These are phyloP conservation scores for Fusarium denticulatum DNA, from an alignment of 2,329 filamentous ascomycete genomes.

Conservation along the genomic window DNA sequence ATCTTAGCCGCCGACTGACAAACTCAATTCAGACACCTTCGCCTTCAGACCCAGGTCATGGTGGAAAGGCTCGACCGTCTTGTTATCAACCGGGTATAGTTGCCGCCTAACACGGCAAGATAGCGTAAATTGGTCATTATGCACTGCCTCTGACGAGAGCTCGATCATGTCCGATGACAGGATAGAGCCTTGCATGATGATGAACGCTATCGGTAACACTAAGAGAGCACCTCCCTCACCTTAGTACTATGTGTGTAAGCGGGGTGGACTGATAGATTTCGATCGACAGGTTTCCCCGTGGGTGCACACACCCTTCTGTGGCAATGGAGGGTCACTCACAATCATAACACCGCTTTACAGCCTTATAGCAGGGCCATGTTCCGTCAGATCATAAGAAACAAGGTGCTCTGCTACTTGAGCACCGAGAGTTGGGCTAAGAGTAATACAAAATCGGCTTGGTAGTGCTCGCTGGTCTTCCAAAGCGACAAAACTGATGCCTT, in stretches of 20 bases:
- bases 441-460: background rate
- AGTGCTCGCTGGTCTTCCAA: background rate
- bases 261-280: slow-evolving; percentile 5
- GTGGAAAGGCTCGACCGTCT: slow-evolving; percentile 17
- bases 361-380: background rate
- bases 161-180: slow-evolving; percentile 9
- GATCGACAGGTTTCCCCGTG: slow-evolving; percentile 7
- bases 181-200: slow-evolving; percentile 33
- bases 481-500: background rate
- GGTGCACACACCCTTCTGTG: slow-evolving; percentile 10
- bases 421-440: background rate
- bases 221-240: slow-evolving; percentile 17
- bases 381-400: background rate
- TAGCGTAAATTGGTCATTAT: background rate
- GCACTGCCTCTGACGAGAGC: background rate
- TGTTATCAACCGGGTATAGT: slow-evolving; percentile 26
- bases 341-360: slow-evolving; percentile 15
- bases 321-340: background rate
- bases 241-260: background rate
- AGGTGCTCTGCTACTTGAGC: background rate
- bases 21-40: slow-evolving; percentile 32
- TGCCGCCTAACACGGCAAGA: slow-evolving; percentile 30
- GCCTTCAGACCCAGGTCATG: slow-evolving; percentile 14
- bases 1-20: slow-evolving; percentile 16
- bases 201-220: background rate